Conservation (phyloP, 768 basidiomycete genomes). For the Russula griseocarnosa region DNA sequence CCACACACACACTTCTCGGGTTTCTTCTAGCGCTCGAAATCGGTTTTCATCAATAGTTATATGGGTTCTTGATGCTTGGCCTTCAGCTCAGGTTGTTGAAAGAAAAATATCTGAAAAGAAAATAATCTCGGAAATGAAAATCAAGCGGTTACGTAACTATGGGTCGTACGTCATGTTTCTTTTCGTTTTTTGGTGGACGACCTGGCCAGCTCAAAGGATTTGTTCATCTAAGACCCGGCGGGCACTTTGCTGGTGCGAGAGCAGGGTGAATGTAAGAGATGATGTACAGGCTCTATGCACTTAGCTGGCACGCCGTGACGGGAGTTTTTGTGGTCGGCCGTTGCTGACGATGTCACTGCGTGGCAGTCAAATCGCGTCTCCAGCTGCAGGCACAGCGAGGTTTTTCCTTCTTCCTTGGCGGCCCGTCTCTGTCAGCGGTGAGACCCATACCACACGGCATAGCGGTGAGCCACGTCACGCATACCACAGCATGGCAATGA, state of each 20-base stretch:
- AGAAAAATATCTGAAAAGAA: too few relatives aligned
- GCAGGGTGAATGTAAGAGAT: neutral
- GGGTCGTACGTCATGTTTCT: neutral
- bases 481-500: neutral
- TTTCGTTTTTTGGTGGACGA: neutral
- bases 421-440: neutral
- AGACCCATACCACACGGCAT: neutral
- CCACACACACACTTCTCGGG: neutral
- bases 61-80: neutral
- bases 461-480: neutral
- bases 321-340: neutral
- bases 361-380: neutral
- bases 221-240: neutral
- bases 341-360: neutral
- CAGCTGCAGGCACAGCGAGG: neutral
- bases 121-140: neutral
- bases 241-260: neutral
- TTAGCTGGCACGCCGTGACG: neutral
- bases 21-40: neutral
- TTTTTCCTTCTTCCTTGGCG: neutral
- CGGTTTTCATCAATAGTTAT: neutral
- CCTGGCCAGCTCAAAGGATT: neutral
- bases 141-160: neutral
- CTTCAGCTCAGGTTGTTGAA: neutral
- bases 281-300: neutral